phyloP scores from a whole-genome alignment of 371 early-diverging fungal genomes.

The Nosema muscidifuracis region DNA sequence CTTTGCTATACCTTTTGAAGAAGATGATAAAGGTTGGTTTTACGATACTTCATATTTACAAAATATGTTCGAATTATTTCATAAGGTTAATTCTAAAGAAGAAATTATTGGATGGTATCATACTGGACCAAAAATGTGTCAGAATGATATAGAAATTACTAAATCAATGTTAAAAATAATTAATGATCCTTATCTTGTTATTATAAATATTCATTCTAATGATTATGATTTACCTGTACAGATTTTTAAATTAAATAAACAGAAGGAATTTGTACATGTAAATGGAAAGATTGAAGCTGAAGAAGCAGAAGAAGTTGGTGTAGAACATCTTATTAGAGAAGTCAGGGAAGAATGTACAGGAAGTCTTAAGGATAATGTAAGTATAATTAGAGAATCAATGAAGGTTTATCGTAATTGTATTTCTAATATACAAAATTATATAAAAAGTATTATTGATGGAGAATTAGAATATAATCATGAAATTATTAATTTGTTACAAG shows the following conservation, averaged over 20 bases:
- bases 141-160: slow-evolving; percentile 93
- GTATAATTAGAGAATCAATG: slow-evolving; percentile 49
- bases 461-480: slow-evolving; percentile 38
- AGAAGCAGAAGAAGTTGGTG: slow-evolving; percentile 99
- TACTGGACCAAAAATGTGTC: slow-evolving; percentile 87
- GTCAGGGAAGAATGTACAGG: slow-evolving; percentile 64
- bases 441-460: slow-evolving; percentile 36
- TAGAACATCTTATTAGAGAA: slow-evolving; percentile 93
- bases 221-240: slow-evolving; percentile 52
- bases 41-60: slow-evolving; percentile 97
- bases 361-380: slow-evolving; percentile 47
- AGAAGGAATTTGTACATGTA: slow-evolving; percentile 81
- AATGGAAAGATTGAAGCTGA: slow-evolving; percentile 89
- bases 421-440: slow-evolving; percentile 47
- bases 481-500: slow-evolving; percentile 51
- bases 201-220: slow-evolving; percentile 59
- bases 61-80: slow-evolving; percentile 96
- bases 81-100: slow-evolving; percentile 95
- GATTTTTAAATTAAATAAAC: slow-evolving; percentile 76
- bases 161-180: slow-evolving; percentile 85
- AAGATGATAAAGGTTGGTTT: slow-evolving; percentile 92
- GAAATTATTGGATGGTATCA: slow-evolving; percentile 99
- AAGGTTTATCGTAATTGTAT: slow-evolving; percentile 40
- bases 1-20: slow-evolving; percentile 91
- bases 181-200: slow-evolving; percentile 69